These are phyloP conservation scores for Bertia moriformis DNA, from an alignment of 2,329 filamentous ascomycete species.

Conservation along the genomic window DNA sequence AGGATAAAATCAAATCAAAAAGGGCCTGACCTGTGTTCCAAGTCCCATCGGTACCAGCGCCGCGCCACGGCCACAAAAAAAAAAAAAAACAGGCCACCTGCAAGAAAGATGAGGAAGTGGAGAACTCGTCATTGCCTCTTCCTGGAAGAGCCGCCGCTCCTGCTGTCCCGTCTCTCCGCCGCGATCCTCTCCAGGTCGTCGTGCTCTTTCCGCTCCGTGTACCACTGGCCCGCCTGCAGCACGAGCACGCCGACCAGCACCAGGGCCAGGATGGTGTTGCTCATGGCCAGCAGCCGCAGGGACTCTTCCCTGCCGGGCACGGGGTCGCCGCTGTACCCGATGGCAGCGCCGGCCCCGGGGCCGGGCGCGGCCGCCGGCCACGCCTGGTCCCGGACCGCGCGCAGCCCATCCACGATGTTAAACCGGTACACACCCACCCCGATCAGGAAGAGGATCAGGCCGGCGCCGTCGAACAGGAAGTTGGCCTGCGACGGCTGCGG, in stretches of 20 bases:
- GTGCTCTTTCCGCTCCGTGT: neutral
- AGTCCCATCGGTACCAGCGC: no score
- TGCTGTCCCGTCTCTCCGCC: neutral
- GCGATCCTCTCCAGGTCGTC: neutral
- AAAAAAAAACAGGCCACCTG: no score
- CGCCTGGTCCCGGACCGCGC: slow-evolving; percentile 62
- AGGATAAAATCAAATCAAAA: no score
- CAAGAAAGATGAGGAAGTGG: no score
- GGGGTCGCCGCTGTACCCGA: neutral
- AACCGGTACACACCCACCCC: slow-evolving; percentile 85
- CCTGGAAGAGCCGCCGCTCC: neutral
- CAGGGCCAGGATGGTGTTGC: neutral
- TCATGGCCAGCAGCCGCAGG: neutral
- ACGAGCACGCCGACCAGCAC: neutral
- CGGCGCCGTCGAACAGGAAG: slow-evolving; percentile 81
- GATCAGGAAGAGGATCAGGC: slow-evolving; percentile 68
- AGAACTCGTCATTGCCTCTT: neutral
- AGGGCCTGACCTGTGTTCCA: no score
- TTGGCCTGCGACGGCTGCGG: slow-evolving; percentile 76
- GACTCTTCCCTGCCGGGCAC: neutral
- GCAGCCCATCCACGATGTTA: slow-evolving; percentile 89
- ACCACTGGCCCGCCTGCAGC: neutral
- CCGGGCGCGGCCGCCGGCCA: slow-evolving; percentile 24
- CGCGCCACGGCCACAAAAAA: no score
- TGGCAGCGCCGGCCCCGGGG: slow-evolving; percentile 2